Evolutionary conservation across 2,329 filamentous ascomycete genomes (phyloP).

Genomic region (Aspergillus awamori): DNA sequence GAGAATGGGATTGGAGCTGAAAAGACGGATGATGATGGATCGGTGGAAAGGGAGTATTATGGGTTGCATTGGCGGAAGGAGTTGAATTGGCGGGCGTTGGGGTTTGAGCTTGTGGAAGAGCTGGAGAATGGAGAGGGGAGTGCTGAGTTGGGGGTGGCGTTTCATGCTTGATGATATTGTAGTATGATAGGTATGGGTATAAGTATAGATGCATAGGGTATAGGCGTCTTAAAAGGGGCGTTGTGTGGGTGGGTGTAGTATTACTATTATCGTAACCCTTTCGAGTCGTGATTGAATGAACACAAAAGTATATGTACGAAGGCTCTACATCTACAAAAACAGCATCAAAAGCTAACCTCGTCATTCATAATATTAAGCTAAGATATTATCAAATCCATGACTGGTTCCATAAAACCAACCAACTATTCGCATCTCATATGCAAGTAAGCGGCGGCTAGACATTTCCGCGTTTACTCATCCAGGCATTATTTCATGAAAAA

Average conservation of each 20-base stretch:
- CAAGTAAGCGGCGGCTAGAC: neutral
- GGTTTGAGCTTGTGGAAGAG: conserved; percentile 49
- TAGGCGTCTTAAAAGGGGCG: neutral
- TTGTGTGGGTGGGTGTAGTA: neutral
- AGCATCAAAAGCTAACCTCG: neutral
- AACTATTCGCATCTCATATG: neutral
- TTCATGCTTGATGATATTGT: conserved; percentile 23
- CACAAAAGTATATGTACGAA: no score
- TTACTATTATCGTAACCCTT: neutral
- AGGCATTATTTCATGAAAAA: conserved; percentile 8
- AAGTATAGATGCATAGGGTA: neutral
- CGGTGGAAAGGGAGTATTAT: conserved; percentile 46
- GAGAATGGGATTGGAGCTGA: conserved; percentile 35
- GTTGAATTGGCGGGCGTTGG: conserved; percentile 54
- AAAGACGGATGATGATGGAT: neutral
- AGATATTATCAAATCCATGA: neutral
- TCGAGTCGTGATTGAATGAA: no score
- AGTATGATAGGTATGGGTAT: neutral
- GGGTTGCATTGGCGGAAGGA: conserved; percentile 67
- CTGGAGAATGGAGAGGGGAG: neutral
- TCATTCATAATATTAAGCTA: conserved; percentile 1
- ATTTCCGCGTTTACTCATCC: neutral
- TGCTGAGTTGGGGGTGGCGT: conserved; percentile 19
- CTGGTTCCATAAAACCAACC: neutral
- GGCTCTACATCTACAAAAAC: neutral